A percentile compares a stretch with the other conserved stretches of the same genome.
Conservation (phyloP, 371 early-diverging fungal genomes). For the Mucor indicus region DNA sequence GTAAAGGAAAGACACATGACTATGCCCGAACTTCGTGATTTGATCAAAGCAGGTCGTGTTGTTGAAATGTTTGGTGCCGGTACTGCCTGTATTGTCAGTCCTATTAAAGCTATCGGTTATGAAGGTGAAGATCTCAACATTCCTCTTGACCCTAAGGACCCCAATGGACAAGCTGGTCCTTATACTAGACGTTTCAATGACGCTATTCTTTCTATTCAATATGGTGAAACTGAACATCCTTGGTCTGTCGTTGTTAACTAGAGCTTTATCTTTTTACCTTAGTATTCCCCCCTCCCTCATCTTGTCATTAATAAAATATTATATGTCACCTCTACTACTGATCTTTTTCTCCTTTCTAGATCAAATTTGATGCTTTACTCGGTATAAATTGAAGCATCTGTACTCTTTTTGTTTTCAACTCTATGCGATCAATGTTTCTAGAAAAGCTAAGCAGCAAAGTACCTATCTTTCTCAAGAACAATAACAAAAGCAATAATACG, state of each 20-base stretch:
- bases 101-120: slow-evolving; percentile 85
- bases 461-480: no score
- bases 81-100: slow-evolving; percentile 94
- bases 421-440: background rate
- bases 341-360: no score
- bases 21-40: slow-evolving; percentile 79
- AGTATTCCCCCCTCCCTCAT: no score
- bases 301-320: no score
- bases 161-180: slow-evolving; percentile 85
- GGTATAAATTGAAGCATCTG: background rate
- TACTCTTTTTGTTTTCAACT: background rate
- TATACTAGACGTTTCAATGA: slow-evolving; percentile 83
- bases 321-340: no score
- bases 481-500: no score
- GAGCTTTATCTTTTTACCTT: background rate
- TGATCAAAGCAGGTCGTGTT: slow-evolving; percentile 68
- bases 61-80: slow-evolving; percentile 91
- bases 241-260: slow-evolving; percentile 70
- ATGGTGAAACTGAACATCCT: slow-evolving; percentile 77
- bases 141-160: slow-evolving; percentile 87
- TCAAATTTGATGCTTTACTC: no score
- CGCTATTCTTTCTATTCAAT: slow-evolving; percentile 91
- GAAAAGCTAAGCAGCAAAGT: background rate
- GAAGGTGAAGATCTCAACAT: slow-evolving; percentile 66
- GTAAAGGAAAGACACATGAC: slow-evolving; percentile 84